These are phyloP conservation scores for Epicoccum nigrum DNA, from an alignment of 2,329 filamentous ascomycete genomes.

Conservation along the genomic window DNA sequence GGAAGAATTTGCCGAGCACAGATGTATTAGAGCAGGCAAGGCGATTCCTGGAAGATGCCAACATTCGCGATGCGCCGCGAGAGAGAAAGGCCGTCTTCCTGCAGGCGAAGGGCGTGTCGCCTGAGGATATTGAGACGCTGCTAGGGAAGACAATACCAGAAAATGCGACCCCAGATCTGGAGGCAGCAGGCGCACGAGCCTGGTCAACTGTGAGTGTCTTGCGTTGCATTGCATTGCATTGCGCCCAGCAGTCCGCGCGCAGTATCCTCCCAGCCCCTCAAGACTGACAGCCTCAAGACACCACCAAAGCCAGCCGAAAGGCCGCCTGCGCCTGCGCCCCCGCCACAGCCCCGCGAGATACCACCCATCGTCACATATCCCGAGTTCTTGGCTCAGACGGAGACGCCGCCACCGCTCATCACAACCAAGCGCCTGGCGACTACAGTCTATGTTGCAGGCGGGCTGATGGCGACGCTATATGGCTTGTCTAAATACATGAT, in stretches of 20 bases:
- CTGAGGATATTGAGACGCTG: conserved; percentile 71
- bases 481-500: conserved; percentile 73
- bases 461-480: conserved; percentile 66
- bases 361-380: conserved; percentile 71
- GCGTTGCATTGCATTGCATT: background rate
- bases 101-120: conserved; percentile 73
- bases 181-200: conserved; percentile 32
- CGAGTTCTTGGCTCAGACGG: conserved; percentile 65
- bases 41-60: conserved; percentile 76
- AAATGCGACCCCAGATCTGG: conserved; percentile 21
- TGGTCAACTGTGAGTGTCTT: conserved; percentile 36
- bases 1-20: conserved; percentile 4
- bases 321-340: conserved; percentile 16
- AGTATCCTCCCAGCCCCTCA: too few species aligned
- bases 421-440: conserved; percentile 62
- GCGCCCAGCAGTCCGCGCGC: background rate
- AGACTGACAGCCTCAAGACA: conserved; percentile 20
- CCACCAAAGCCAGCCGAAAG: conserved; percentile 21
- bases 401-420: conserved; percentile 64
- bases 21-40: conserved; percentile 68
- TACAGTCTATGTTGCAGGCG: conserved; percentile 63
- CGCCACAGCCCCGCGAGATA: conserved; percentile 49
- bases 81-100: conserved; percentile 80
- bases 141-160: conserved; percentile 51
- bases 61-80: conserved; percentile 69